Conservation (phyloP, 176 grass and related monocot species). For the Avena atlantica region DNA sequence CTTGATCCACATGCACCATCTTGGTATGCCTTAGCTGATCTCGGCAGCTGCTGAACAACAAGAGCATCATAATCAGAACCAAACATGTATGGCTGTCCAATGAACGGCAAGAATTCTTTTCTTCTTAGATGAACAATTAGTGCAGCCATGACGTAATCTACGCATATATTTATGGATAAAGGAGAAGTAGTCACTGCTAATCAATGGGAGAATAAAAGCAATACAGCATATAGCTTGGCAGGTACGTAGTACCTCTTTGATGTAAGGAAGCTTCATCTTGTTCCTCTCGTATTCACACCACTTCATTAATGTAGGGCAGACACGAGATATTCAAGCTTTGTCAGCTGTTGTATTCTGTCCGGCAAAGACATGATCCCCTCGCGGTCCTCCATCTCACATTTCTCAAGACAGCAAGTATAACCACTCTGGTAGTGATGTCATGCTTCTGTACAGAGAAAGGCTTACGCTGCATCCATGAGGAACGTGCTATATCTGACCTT, state of each 20-base stretch:
- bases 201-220: background rate
- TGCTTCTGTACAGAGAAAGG: accelerated
- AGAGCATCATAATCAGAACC: background rate
- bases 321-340: background rate
- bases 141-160: too few relatives aligned
- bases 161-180: too few relatives aligned
- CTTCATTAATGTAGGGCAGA: background rate
- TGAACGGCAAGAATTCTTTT: too few relatives aligned
- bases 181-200: too few relatives aligned
- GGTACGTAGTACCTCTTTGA: background rate
- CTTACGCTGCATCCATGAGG: too few relatives aligned
- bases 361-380: background rate
- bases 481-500: too few relatives aligned
- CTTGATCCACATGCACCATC: background rate
- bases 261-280: too few relatives aligned
- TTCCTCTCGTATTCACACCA: background rate
- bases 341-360: background rate
- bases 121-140: too few relatives aligned
- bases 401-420: background rate
- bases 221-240: background rate
- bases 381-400: background rate
- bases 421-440: background rate
- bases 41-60: background rate
- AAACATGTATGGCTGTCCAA: too few relatives aligned
- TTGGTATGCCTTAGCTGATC: background rate